phyloP scores from a whole-genome alignment of 2,329 filamentous ascomycete genomes.

The Penicillium sp. region DNA sequence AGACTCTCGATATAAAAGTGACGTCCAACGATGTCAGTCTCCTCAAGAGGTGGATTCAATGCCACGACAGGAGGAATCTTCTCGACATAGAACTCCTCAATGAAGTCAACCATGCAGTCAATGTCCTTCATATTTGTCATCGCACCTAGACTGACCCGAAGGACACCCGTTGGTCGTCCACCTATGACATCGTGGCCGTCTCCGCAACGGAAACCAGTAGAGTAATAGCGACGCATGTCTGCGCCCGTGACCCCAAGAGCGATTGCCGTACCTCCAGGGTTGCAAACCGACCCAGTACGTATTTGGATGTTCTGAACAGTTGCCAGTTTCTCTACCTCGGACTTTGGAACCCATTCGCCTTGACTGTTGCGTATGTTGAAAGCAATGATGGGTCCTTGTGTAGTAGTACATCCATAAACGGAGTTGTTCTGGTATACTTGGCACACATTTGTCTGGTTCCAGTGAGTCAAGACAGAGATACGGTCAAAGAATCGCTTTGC shows the following conservation, averaged over 20 bases:
- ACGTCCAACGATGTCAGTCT: slow-evolving; percentile 16
- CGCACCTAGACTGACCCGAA: slow-evolving; percentile 82
- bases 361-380: slow-evolving; percentile 75
- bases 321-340: slow-evolving; percentile 85
- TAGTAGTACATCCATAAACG: slow-evolving; percentile 46
- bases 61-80: slow-evolving; percentile 25
- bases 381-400: slow-evolving; percentile 73
- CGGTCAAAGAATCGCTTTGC: slow-evolving; percentile 60
- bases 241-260: slow-evolving; percentile 72
- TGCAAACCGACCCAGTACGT: slow-evolving; percentile 86
- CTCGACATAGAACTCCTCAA: slow-evolving; percentile 68
- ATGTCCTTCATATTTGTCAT: slow-evolving; percentile 84
- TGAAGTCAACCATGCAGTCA: slow-evolving; percentile 68
- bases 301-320: slow-evolving; percentile 77
- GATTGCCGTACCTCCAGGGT: slow-evolving; percentile 80
- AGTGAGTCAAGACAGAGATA: slow-evolving; percentile 65
- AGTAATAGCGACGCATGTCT: slow-evolving; percentile 85
- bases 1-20: slow-evolving; percentile 63
- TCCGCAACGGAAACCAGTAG: slow-evolving; percentile 80
- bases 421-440: slow-evolving; percentile 59
- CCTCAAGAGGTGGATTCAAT: slow-evolving; percentile 18
- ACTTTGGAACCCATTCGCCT: slow-evolving; percentile 75
- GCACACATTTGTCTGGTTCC: slow-evolving; percentile 68
- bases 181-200: slow-evolving; percentile 77
- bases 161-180: slow-evolving; percentile 84